Conservation (phyloP, 768 basidiomycete species). For the Amanita fuliginea region DNA sequence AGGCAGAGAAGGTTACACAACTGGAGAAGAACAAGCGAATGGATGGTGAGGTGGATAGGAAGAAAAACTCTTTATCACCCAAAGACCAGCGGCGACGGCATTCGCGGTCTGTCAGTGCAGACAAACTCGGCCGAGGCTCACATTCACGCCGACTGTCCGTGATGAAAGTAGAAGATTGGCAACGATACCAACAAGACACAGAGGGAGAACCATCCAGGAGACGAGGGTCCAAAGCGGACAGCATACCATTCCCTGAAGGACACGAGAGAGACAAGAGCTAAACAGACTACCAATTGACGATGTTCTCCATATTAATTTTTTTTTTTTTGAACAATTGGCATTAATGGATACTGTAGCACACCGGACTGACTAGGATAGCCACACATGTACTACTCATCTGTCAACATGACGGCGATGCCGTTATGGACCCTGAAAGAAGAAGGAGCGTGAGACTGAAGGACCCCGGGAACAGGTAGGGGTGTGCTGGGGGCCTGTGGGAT, state of each 20-base stretch:
- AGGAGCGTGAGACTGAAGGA: conserved; percentile 4
- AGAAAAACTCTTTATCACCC: conserved; percentile 18
- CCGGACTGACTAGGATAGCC: conserved; percentile 2
- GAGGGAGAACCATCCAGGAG: conserved; percentile 17
- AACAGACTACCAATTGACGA: conserved; percentile 2
- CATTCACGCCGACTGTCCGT: conserved; percentile 58
- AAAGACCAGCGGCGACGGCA: conserved; percentile 28
- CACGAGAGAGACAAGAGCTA: conserved; percentile 1
- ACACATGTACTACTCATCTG: conserved; percentile 4
- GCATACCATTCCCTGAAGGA: conserved; percentile 48
- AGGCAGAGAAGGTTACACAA: conserved; percentile 56
- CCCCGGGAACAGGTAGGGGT: conserved; percentile 1
- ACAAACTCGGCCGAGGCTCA: conserved; percentile 42
- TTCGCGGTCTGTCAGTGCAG: conserved; percentile 49
- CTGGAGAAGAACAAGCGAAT: conserved; percentile 41
- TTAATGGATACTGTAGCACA: conserved; percentile 3
- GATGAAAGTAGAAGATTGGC: conserved; percentile 83
- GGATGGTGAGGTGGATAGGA: conserved; percentile 28
- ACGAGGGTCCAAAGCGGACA: conserved; percentile 13
- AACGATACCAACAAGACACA: conserved; percentile 53
- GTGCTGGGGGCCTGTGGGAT: conserved; percentile 12
- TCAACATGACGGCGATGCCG: conserved; percentile 2
- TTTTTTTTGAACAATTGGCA: conserved; percentile 5
- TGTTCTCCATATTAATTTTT: background rate
- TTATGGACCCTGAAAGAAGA: conserved; percentile 5